phyloP scores from a whole-genome alignment of 106 monocot species.

The Apostasia shenzhenica region DNA sequence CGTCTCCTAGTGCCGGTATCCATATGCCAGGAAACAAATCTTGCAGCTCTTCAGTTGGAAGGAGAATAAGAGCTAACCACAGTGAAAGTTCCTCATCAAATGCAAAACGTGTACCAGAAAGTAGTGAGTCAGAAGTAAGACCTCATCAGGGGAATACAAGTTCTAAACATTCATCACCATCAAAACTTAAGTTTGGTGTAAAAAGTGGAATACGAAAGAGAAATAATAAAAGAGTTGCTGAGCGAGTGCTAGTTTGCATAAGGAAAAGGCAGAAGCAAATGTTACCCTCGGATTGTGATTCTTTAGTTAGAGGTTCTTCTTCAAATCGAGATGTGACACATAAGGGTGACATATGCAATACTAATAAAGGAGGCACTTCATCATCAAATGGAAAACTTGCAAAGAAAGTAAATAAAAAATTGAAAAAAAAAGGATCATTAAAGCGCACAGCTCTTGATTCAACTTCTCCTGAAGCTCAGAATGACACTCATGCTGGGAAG shows the following conservation, averaged over 20 bases:
- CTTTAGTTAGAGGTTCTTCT: conserved; percentile 42
- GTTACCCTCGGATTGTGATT: conserved; percentile 51
- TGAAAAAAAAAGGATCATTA: conserved; percentile 28
- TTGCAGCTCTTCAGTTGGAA: conserved; percentile 25
- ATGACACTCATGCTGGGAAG: conserved; percentile 20
- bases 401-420: conserved; percentile 29
- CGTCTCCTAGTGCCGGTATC: conserved; percentile 31
- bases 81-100: conserved; percentile 85
- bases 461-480: conserved; percentile 22
- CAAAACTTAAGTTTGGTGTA: conserved; percentile 27
- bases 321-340: conserved; percentile 45
- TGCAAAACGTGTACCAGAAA: conserved; percentile 67
- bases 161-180: conserved; percentile 31
- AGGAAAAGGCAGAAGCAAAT: conserved; percentile 70
- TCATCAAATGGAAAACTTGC: conserved; percentile 27
- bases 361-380: conserved; percentile 41
- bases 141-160: conserved; percentile 15
- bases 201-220: conserved; percentile 44
- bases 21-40: conserved; percentile 35
- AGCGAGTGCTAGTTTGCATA: conserved; percentile 67
- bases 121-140: conserved; percentile 82
- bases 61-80: conserved; percentile 44
- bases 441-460: conserved; percentile 22
- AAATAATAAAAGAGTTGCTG: conserved; percentile 84
- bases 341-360: conserved; percentile 41